These are phyloP conservation scores for Periconia sp. DNA, from an alignment of 2,329 filamentous ascomycete genomes.

Conservation along the genomic window DNA sequence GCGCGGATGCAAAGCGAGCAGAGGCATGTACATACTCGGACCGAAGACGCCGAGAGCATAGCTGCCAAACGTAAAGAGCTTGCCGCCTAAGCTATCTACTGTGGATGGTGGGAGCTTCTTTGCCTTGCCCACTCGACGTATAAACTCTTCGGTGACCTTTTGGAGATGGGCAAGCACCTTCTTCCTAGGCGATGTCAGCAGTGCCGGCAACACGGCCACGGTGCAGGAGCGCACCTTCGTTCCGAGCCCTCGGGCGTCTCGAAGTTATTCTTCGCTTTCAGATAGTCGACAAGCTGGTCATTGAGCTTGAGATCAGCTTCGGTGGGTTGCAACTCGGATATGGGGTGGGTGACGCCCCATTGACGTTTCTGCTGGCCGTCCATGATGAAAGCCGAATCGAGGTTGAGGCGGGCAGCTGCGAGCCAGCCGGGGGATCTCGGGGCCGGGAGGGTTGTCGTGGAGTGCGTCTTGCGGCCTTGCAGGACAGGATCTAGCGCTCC, in stretches of 20 bases:
- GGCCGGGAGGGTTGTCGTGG: slow-evolving; percentile 15
- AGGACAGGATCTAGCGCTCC: slow-evolving; percentile 25
- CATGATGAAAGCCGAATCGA: slow-evolving; percentile 27
- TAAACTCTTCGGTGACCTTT: slow-evolving; percentile 82
- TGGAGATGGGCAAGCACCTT: slow-evolving; percentile 79
- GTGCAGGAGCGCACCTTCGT: slow-evolving; percentile 65
- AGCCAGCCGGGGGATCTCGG: slow-evolving; percentile 12
- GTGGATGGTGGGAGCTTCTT: slow-evolving; percentile 78
- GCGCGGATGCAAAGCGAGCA: background rate
- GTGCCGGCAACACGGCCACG: background rate
- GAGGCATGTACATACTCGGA: slow-evolving; percentile 60
- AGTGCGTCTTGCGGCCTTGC: slow-evolving; percentile 10
- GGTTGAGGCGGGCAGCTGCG: background rate
- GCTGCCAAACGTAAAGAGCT: slow-evolving; percentile 95
- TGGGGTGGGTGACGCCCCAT: slow-evolving; percentile 82
- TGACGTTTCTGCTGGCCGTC: slow-evolving; percentile 37
- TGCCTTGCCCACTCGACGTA: slow-evolving; percentile 76
- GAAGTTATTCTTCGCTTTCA: slow-evolving; percentile 90
- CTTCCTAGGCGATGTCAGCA: slow-evolving; percentile 58
- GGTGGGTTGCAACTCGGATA: slow-evolving; percentile 79
- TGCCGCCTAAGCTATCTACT: slow-evolving; percentile 83
- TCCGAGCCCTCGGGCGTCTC: slow-evolving; percentile 83
- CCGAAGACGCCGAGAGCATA: slow-evolving; percentile 93
- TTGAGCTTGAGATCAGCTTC: slow-evolving; percentile 77
- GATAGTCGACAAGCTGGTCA: slow-evolving; percentile 79